Base-by-base conservation (phyloP, 1,284 basidiomycete species). In the Fomes fomentarius region DNA sequence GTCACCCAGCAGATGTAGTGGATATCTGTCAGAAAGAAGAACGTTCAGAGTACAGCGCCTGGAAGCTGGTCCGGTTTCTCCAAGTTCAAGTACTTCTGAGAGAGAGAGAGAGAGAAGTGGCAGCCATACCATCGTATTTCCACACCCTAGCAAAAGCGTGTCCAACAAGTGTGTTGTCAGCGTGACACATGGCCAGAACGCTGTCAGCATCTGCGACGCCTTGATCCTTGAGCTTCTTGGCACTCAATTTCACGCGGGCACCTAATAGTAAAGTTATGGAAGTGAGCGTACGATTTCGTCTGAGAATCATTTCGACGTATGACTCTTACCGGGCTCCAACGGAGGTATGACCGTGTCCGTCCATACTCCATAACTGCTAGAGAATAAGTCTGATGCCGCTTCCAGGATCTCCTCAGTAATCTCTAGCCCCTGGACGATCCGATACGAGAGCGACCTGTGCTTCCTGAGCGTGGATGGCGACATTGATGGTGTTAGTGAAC, bases 1-100 rank as follows among this genome's bases (percentile, higher is more conserved):
- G 55, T 48, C 15, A 57, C 39, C 55, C 55, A 57, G 19, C 43
- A 45, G 22, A 57, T 31, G 14, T 19, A 22, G 9, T 52, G 50
- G 52, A 15, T 37, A 37, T 37, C 34, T 14, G 11, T 15, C 9
- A 15, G 6, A 37, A 21, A 2, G 4, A 2, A 39, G 15, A 10
- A 39, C 21, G n/a, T 1, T 6, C n/a, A n/a, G n/a, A n/a, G n/a
- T n/a, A n/a, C n/a, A n/a, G n/a, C n/a, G n/a, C n/a, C n/a, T n/a
- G n/a, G n/a, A n/a, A n/a, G n/a, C n/a, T n/a, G n/a, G n/a, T n/a
- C n/a, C n/a, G n/a, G n/a, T n/a, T n/a, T n/a, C n/a, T n/a, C n/a
- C n/a, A n/a, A n/a, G n/a, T n/a, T n/a, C n/a, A n/a, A n/a, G n/a
- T n/a, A n/a, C n/a, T n/a, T n/a, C n/a, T n/a, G n/a, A n/a, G n/a